These are phyloP conservation scores for Hylodesmum podocarpum DNA, from an alignment of 306 rosid species.

Conservation along the genomic window DNA sequence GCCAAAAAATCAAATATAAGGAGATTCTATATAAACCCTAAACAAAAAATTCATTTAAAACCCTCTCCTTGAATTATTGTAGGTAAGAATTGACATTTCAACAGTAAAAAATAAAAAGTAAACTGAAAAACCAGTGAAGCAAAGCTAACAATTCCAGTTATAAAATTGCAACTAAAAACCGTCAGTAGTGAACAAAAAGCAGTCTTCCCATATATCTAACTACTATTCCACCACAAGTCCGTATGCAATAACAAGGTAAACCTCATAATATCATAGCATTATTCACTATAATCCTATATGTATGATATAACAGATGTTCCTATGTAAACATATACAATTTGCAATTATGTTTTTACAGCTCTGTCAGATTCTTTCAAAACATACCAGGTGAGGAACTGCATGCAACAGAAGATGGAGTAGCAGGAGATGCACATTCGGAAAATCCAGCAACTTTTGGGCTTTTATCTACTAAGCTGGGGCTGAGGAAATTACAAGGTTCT, in stretches of 20 bases:
- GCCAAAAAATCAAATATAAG: not conserved
- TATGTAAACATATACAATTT: not conserved
- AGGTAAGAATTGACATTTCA: too few relatives aligned
- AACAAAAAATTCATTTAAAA: too few relatives aligned
- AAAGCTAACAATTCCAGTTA: not conserved
- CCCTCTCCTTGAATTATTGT: too few relatives aligned
- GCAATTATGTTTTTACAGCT: not conserved
- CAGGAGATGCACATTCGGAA: conserved; percentile 86
- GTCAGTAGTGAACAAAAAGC: not conserved
- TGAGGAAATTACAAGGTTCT: conserved; percentile 49
- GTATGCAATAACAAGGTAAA: not conserved
- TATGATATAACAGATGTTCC: not conserved
- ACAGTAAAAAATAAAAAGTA: not conserved
- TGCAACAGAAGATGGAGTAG: conserved; percentile 95
- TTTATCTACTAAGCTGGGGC: conserved; percentile 64
- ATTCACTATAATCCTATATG: not conserved
- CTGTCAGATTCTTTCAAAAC: not conserved
- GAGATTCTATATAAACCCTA: too few relatives aligned
- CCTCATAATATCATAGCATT: not conserved
- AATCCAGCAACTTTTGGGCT: conserved; percentile 62
- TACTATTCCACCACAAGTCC: not conserved
- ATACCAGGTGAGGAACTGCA: conserved; percentile 98
- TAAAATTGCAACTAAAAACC: not conserved
- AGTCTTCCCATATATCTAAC: not conserved
- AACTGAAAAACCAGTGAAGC: conserved; percentile 1